Percentiles rank a stretch among this genome's conserved stretches.
These are phyloP conservation scores for Fusarium haematococcum DNA, from an alignment of 2,329 filamentous ascomycete species.

Conservation along the genomic window DNA sequence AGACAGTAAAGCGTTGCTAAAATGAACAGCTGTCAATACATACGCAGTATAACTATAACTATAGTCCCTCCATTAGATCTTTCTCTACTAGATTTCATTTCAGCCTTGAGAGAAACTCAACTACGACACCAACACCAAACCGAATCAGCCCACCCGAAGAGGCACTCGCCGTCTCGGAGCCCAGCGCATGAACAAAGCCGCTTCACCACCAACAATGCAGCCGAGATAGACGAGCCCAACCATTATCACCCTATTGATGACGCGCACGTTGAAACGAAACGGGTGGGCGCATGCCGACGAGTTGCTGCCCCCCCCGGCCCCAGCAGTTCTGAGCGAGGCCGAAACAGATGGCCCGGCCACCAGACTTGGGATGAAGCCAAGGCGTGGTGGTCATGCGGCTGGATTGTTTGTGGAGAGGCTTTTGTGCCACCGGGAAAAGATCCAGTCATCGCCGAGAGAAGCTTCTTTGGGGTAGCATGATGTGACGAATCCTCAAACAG, in stretches of 20 bases:
- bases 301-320: background rate
- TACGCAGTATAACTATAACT: background rate
- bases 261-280: constrained; percentile 21
- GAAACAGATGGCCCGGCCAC: constrained; percentile 26
- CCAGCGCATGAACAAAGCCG: background rate
- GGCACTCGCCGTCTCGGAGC: constrained; percentile 1
- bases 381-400: constrained; percentile 10
- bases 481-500: constrained; percentile 21
- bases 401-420: constrained; percentile 9
- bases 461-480: background rate
- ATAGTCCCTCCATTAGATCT: background rate
- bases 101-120: background rate
- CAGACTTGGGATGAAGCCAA: constrained; percentile 2
- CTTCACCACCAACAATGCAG: background rate
- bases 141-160: background rate
- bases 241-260: constrained; percentile 4
- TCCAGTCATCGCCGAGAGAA: constrained; percentile 14
- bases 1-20: background rate
- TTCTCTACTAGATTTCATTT: background rate
- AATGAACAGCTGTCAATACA: background rate
- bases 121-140: background rate
- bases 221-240: constrained; percentile 1
- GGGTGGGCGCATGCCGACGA: constrained; percentile 20
- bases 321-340: constrained; percentile 9
- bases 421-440: constrained; percentile 6